These are phyloP conservation scores for Boletus fagicola DNA, from an alignment of 768 basidiomycete genomes.

Conservation along the genomic window DNA sequence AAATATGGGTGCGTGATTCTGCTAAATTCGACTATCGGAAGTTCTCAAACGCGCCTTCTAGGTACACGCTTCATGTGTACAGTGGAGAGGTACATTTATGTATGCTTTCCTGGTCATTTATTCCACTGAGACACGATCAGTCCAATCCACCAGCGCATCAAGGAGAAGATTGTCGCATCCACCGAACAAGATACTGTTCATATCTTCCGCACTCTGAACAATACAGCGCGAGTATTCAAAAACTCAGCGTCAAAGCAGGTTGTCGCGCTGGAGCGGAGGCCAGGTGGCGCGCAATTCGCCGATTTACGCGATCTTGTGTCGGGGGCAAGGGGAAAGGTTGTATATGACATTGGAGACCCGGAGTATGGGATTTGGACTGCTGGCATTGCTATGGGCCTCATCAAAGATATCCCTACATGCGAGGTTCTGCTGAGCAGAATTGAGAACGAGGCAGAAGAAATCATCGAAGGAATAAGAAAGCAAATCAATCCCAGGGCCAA, in stretches of 20 bases:
- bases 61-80: slow-evolving; percentile 92
- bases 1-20: slow-evolving; percentile 61
- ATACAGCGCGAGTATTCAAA: slow-evolving; percentile 84
- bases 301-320: slow-evolving; percentile 78
- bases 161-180: slow-evolving; percentile 82
- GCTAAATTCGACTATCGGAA: background rate
- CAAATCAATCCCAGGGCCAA: slow-evolving; percentile 19
- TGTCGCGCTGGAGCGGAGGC: slow-evolving; percentile 73
- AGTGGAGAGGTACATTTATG: slow-evolving; percentile 58
- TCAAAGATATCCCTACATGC: slow-evolving; percentile 84
- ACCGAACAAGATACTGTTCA: slow-evolving; percentile 83
- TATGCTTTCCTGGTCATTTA: background rate
- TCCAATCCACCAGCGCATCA: slow-evolving; percentile 87
- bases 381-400: slow-evolving; percentile 64
- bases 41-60: slow-evolving; percentile 9
- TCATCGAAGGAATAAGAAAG: slow-evolving; percentile 49
- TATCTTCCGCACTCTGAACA: slow-evolving; percentile 84
- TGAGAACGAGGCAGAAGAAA: slow-evolving; percentile 72
- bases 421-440: slow-evolving; percentile 63
- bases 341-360: slow-evolving; percentile 81
- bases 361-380: slow-evolving; percentile 88
- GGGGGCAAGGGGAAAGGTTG: slow-evolving; percentile 63
- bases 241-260: slow-evolving; percentile 84
- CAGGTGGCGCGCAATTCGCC: slow-evolving; percentile 86
- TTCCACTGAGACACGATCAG: slow-evolving; percentile 35